Base-by-base conservation (phyloP, 305 asterid genomes). In the Fraxinus latifolia region DNA sequence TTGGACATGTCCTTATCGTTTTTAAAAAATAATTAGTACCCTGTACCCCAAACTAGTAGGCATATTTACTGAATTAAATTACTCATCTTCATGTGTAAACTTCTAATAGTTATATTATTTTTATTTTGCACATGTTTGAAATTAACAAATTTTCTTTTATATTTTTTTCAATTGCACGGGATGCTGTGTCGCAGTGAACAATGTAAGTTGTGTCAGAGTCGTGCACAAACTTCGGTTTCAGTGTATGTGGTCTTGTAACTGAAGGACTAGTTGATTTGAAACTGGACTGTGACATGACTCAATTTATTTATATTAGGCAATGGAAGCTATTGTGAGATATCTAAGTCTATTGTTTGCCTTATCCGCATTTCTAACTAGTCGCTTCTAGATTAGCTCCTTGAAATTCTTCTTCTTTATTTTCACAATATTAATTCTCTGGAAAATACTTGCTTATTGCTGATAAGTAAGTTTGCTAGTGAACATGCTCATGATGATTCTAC, bases 1-100 rank as follows among this genome's bases (percentile, higher is more conserved):
- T 74, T 78, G 17, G 75, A 50, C 0, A 15, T 17, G 79, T 78
- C 58, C 68, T 11, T 77, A 23, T 34, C 47, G 29, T 76, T 19
- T 50, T 36, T 36, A 25, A 25, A 7, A 58, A 53, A 70, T 37
- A 29, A 14, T 2, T 53, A 23, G 55, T 2, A 55, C n/a, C 6
- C 58, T 17, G 23, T 17, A 55, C 27, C 29, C 21, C 25, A 58
- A 58, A 19, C 1, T 58, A 19, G 68, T 19, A 58, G 29, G 29
- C 68, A 78, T 23, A 53, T 79, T 62, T 72, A 32, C 62, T 5
- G 25, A 17, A n/a, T 53, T 4, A 21, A 14, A 19, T 73, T 68
- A n/a, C 65, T 11, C 78, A 25, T 65, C 77, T 84, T 42, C 60
- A 31, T 14, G 37, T 67, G 81, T 73, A 60, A 60, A 60, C 70